Conservation (phyloP, 2,329 filamentous ascomycete genomes). For the Plectosphaerella cucumerina region DNA sequence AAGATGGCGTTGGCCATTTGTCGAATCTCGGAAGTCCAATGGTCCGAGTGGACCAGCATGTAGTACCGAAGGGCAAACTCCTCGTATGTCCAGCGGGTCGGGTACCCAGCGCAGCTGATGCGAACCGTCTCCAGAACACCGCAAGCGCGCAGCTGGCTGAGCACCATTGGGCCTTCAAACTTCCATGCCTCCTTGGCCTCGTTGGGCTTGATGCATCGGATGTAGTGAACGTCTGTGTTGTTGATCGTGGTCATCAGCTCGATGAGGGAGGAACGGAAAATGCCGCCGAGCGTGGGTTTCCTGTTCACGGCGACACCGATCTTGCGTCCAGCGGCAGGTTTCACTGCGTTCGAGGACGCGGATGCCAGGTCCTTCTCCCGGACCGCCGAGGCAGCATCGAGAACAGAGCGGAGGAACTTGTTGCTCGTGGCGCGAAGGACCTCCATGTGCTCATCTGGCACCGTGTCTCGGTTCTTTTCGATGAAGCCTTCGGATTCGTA, state of each 20-base stretch:
- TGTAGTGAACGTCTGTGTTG: slow-evolving; percentile 97
- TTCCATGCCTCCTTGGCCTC: slow-evolving; percentile 96
- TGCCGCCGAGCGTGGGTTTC: slow-evolving; percentile 95
- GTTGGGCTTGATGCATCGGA: slow-evolving; percentile 98
- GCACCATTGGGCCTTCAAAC: slow-evolving; percentile 97
- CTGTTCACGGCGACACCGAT: slow-evolving; percentile 89
- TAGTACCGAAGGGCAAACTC: slow-evolving; percentile 98
- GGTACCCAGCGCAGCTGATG: slow-evolving; percentile 96
- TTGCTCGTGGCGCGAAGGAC: slow-evolving; percentile 83
- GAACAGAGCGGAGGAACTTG: slow-evolving; percentile 75
- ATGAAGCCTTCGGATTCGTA: slow-evolving; percentile 99
- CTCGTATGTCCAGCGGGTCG: slow-evolving; percentile 97
- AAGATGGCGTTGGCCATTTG: slow-evolving; percentile 93
- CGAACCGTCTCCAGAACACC: slow-evolving; percentile 98
- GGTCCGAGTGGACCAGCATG: slow-evolving; percentile 85
- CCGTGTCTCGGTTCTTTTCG: slow-evolving; percentile 98
- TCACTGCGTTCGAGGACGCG: slow-evolving; percentile 66
- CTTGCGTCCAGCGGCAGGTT: slow-evolving; percentile 75
- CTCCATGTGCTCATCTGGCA: slow-evolving; percentile 96
- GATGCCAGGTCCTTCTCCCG: slow-evolving; percentile 81
- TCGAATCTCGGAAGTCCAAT: slow-evolving; percentile 92
- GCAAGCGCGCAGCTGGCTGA: slow-evolving; percentile 94
- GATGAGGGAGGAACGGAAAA: slow-evolving; percentile 97
- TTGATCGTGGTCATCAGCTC: slow-evolving; percentile 98
- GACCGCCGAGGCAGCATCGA: slow-evolving; percentile 80